phyloP scores from a whole-genome alignment of 768 basidiomycete genomes.

The Flagelloscypha sp. region DNA sequence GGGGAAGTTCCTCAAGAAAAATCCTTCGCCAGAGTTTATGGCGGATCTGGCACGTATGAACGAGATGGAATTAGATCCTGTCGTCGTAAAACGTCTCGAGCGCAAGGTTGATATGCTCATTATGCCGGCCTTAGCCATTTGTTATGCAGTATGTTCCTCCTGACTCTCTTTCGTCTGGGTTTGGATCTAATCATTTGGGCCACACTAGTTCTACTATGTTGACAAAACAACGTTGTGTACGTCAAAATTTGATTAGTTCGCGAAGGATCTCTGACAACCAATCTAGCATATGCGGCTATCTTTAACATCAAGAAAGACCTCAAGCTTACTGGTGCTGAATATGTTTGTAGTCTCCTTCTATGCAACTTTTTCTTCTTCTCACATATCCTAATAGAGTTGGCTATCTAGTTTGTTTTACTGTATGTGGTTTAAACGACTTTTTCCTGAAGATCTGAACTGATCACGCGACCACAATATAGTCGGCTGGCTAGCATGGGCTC shows the following conservation, averaged over 20 bases:
- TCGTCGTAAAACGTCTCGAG: slow-evolving; percentile 14
- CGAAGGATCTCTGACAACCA: no score
- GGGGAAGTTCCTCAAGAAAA: slow-evolving; percentile 15
- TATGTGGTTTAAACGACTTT: slow-evolving; percentile 6
- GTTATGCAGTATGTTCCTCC: slow-evolving; percentile 13
- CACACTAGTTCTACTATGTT: slow-evolving; percentile 16
- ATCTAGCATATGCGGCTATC: slow-evolving; percentile 20
- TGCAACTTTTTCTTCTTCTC: neutral
- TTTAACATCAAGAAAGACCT: slow-evolving; percentile 25
- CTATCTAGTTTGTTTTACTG: slow-evolving; percentile 28
- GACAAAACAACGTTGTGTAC: no score
- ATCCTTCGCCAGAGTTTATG: slow-evolving; percentile 13
- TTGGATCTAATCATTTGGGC: slow-evolving; percentile 2
- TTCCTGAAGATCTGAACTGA: neutral
- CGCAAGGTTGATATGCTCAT: slow-evolving; percentile 15
- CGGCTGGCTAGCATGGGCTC: slow-evolving; percentile 31
- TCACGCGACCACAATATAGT: no score
- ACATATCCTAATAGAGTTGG: slow-evolving; percentile 12
- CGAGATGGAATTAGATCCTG: slow-evolving; percentile 10
- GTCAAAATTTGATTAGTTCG: no score
- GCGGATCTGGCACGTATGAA: slow-evolving; percentile 15
- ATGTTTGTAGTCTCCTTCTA: slow-evolving; percentile 19
- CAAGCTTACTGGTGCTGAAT: slow-evolving; percentile 21
- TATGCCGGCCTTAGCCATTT: slow-evolving; percentile 12
- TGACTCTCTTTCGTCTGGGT: slow-evolving; percentile 11